phyloP scores from a whole-genome alignment of 805 yeast species.

The Lachancea waltii region DNA sequence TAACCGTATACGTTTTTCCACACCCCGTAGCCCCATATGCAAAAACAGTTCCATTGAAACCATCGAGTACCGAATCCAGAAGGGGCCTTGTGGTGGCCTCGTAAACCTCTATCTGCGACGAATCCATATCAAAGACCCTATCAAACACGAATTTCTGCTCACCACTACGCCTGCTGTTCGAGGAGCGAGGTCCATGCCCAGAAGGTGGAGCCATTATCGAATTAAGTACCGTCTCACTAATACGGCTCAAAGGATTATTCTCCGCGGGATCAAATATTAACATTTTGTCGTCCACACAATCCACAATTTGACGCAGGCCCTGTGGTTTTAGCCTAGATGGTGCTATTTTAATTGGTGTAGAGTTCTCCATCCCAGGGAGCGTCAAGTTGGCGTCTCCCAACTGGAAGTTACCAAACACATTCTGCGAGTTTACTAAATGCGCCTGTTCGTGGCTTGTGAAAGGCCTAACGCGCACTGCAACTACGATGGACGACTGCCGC shows the following conservation, averaged over 20 bases:
- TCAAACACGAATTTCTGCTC: slow-evolving; percentile 85
- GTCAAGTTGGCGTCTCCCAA: slow-evolving; percentile 7
- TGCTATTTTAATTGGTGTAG: slow-evolving; percentile 4
- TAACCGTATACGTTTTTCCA: slow-evolving; percentile 91
- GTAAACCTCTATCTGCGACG: slow-evolving; percentile 65
- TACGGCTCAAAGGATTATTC: slow-evolving; percentile 45
- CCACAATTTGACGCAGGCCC: slow-evolving; percentile 62
- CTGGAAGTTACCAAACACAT: slow-evolving; percentile 2
- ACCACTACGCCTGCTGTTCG: slow-evolving; percentile 17
- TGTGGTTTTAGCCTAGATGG: slow-evolving; percentile 29
- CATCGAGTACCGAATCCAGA: slow-evolving; percentile 69
- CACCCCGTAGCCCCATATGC: slow-evolving; percentile 98
- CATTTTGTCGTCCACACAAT: slow-evolving; percentile 81
- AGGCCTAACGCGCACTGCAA: slow-evolving; percentile 80
- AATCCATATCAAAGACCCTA: slow-evolving; percentile 57
- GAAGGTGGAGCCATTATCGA: slow-evolving; percentile 22
- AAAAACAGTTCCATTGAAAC: slow-evolving; percentile 84
- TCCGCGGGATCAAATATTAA: slow-evolving; percentile 81
- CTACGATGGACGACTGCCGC: slow-evolving; percentile 59
- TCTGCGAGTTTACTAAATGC: slow-evolving; percentile 38
- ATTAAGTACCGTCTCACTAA: slow-evolving; percentile 26
- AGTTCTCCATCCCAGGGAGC: slow-evolving; percentile 6
- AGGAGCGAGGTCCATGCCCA: slow-evolving; percentile 1
- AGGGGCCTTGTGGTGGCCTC: slow-evolving; percentile 61
- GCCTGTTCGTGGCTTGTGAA: slow-evolving; percentile 56